Percentiles rank a stretch among this genome's conserved stretches.
phyloP scores from a whole-genome alignment of 129 eudicot genomes.

The Artemisia tridentata region DNA sequence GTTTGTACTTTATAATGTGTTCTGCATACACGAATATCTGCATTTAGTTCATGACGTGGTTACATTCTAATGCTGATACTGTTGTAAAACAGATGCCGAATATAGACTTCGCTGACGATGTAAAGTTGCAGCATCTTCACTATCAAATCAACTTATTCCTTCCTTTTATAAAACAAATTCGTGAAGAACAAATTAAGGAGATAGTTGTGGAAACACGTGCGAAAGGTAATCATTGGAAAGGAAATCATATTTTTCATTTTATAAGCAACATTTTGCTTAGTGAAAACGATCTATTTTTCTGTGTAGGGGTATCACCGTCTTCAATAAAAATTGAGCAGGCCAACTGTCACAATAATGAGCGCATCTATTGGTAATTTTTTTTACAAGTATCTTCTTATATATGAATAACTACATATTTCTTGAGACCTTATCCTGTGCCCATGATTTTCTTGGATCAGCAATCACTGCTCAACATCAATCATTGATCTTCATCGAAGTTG shows the following conservation, averaged over 20 bases:
- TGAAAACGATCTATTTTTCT: no score
- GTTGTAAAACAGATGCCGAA: no score
- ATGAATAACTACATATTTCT: not conserved
- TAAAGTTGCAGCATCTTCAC: no score
- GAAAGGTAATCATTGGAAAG: not conserved
- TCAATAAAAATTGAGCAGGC: not conserved
- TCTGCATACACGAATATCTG: no score
- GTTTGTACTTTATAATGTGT: no score
- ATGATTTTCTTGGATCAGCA: not conserved
- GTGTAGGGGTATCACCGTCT: not conserved
- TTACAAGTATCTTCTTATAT: not conserved
- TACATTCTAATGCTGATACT: no score
- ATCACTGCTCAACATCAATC: not conserved
- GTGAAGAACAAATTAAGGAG: not conserved
- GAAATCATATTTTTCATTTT: not conserved
- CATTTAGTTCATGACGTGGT: no score
- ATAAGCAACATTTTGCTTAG: not conserved
- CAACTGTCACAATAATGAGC: not conserved
- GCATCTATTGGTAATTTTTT: not conserved
- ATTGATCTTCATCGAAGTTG: not conserved
- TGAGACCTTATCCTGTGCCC: no score
- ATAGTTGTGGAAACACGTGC: not conserved
- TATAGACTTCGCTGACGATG: no score
- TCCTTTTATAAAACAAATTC: not conserved
- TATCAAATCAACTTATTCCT: not conserved